These are phyloP conservation scores for Candida alai DNA, from an alignment of 805 yeast genomes.

Conservation along the genomic window DNA sequence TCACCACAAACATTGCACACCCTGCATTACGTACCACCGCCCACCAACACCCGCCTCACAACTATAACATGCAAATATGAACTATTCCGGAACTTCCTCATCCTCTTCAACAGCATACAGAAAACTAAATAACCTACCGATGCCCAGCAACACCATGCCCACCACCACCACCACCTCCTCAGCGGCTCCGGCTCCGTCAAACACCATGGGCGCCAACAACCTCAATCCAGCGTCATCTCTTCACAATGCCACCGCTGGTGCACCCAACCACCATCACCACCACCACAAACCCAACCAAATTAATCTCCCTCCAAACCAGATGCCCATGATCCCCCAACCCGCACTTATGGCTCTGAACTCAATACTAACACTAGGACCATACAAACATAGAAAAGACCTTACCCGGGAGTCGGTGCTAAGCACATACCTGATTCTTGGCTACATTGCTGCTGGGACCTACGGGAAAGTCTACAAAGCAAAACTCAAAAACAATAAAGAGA, in stretches of 20 bases:
- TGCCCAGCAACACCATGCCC: conserved; percentile 2
- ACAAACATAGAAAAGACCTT: conserved; percentile 53
- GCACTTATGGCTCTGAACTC: conserved; percentile 39
- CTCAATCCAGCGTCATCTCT: too few species aligned
- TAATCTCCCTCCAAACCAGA: conserved; percentile 5
- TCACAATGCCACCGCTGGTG: too few species aligned
- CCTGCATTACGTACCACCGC: not conserved
- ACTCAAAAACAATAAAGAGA: conserved; percentile 26
- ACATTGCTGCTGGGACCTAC: conserved; percentile 97
- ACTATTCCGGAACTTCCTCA: conserved; percentile 4
- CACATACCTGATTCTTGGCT: conserved; percentile 84
- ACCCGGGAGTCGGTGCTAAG: conserved; percentile 71
- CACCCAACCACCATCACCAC: conserved; percentile 1
- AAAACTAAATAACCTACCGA: conserved; percentile 3
- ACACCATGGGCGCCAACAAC: not conserved
- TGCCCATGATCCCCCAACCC: conserved; percentile 30
- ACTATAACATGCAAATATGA: conserved; percentile 4
- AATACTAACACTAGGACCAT: conserved; percentile 40
- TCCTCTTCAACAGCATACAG: conserved; percentile 4
- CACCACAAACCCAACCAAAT: not conserved
- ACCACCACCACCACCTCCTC: conserved; percentile 1
- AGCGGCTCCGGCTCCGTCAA: conserved; percentile 1
- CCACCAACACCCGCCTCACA: not conserved
- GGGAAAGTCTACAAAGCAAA: conserved; percentile 93
- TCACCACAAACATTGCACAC: too few species aligned